Evolutionary conservation across 352 stramenopile genomes (phyloP).

Genomic region (Paralagenidium karlingii): DNA sequence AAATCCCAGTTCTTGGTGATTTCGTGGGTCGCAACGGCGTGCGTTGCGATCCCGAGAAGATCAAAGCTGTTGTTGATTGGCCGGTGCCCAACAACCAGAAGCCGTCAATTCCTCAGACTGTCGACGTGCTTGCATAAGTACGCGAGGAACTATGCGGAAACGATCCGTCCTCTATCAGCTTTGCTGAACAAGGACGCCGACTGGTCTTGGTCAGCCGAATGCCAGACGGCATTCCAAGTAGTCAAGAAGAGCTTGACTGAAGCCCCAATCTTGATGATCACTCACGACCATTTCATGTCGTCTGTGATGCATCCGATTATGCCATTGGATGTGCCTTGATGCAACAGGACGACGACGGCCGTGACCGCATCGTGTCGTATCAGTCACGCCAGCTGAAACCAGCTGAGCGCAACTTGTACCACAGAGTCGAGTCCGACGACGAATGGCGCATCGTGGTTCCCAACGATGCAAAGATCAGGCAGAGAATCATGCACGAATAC

Average conservation of each 20-base stretch:
- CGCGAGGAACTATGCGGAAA: not conserved
- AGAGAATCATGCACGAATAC: slow-evolving; percentile 3
- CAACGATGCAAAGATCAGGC: not conserved
- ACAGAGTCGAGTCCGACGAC: no score
- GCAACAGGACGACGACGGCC: slow-evolving; percentile 4
- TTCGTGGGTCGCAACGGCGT: not conserved
- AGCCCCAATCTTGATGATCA: slow-evolving; percentile 4
- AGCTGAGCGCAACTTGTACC: slow-evolving; percentile 11
- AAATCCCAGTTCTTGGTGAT: not conserved
- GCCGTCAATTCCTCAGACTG: slow-evolving; percentile 6
- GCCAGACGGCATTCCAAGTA: not conserved
- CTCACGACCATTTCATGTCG: slow-evolving; percentile 8
- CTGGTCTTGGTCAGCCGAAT: slow-evolving; percentile 1
- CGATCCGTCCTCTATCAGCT: slow-evolving; percentile 2
- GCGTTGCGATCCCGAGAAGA: not conserved
- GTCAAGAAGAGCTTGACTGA: slow-evolving; percentile 4
- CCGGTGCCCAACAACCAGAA: not conserved
- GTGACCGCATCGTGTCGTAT: slow-evolving; percentile 10
- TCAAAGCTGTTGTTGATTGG: not conserved
- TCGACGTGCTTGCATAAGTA: slow-evolving; percentile 4
- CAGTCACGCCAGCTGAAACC: slow-evolving; percentile 13
- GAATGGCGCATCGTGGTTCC: not conserved
- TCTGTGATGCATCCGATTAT: slow-evolving; percentile 10
- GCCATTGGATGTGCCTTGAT: slow-evolving; percentile 11
- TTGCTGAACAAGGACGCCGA: slow-evolving; percentile 8